A percentile compares a stretch with the other conserved stretches of the same genome.
These are phyloP conservation scores for Malassezia vespertilionis DNA, from an alignment of 1,284 basidiomycete species.

Conservation along the genomic window DNA sequence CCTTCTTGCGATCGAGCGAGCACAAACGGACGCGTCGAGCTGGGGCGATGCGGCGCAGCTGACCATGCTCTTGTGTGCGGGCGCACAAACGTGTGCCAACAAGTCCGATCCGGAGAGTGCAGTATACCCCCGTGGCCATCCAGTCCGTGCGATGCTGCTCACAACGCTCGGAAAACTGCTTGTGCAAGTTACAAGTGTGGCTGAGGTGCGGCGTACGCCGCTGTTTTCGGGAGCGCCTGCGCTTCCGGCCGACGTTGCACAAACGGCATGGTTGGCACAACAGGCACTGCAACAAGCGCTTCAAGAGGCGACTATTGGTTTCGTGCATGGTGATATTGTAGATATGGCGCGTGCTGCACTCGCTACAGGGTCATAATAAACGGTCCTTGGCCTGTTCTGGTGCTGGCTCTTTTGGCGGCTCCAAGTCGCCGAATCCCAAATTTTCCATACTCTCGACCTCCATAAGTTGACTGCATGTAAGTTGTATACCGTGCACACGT, in stretches of 20 bases:
- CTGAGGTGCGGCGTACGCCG: too few relatives aligned
- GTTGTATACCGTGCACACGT: constrained; percentile 47
- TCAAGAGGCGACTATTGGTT: constrained; percentile 24
- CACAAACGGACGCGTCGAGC: constrained; percentile 8
- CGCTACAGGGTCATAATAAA: not conserved
- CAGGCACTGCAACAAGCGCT: constrained; percentile 25
- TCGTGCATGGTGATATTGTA: constrained; percentile 18
- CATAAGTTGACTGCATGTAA: constrained; percentile 32
- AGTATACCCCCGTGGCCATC: constrained; percentile 62
- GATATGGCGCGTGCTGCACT: constrained; percentile 3
- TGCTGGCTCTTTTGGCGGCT: not conserved
- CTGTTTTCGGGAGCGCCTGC: constrained; percentile 1
- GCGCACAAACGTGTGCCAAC: constrained; percentile 48
- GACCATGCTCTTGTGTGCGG: constrained; percentile 56
- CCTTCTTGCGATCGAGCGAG: constrained; percentile 9
- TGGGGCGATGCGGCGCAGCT: constrained; percentile 23
- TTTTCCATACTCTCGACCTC: constrained; percentile 40
- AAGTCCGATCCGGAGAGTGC: constrained; percentile 22
- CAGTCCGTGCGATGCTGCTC: constrained; percentile 62
- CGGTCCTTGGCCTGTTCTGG: not conserved
- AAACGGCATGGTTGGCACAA: constrained; percentile 19
- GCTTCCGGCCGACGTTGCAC: constrained; percentile 13
- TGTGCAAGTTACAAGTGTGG: constrained; percentile 49
- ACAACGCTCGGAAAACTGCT: constrained; percentile 72
- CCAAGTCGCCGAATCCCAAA: constrained; percentile 32